phyloP scores from a whole-genome alignment of 2,329 filamentous ascomycete genomes.

The Claviceps paspali region DNA sequence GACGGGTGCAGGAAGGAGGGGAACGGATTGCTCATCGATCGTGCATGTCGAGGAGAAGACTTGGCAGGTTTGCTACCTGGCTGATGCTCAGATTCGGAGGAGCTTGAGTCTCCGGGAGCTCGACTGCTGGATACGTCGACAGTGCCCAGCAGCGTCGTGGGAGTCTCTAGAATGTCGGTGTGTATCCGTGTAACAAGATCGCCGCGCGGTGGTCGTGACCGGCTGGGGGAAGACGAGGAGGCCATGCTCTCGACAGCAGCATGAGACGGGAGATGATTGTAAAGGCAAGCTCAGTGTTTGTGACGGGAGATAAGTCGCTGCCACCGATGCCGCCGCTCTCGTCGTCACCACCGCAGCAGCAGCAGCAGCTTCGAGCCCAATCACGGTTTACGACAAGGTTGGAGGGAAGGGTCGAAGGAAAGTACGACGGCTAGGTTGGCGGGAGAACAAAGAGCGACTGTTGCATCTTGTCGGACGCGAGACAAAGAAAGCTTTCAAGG shows the following conservation, averaged over 20 bases:
- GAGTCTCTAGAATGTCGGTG: conserved; percentile 19
- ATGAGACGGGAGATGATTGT: not conserved
- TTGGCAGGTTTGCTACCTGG: conserved; percentile 11
- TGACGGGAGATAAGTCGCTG: too few relatives aligned
- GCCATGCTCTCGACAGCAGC: conserved; percentile 13
- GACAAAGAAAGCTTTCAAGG: too few relatives aligned
- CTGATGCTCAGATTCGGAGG: conserved; percentile 27
- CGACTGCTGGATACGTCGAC: conserved; percentile 15
- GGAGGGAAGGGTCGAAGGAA: conserved; percentile 2
- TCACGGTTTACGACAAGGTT: not conserved
- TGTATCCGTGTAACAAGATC: conserved; percentile 23
- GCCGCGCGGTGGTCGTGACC: conserved; percentile 13
- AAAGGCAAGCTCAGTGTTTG: too few relatives aligned
- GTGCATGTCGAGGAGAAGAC: conserved; percentile 13
- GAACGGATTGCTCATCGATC: conserved; percentile 70
- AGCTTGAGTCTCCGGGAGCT: conserved; percentile 24
- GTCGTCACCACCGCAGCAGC: too few relatives aligned
- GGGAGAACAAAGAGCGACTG: not conserved
- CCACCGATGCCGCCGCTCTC: too few relatives aligned
- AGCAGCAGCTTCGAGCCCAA: not conserved
- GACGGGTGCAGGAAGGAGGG: conserved; percentile 51
- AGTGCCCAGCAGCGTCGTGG: conserved; percentile 14
- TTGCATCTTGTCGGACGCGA: conserved; percentile 5
- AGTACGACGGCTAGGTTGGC: conserved; percentile 4
- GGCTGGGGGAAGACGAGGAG: conserved; percentile 16